Base-by-base conservation (phyloP, 805 yeast species). In the Ogataea methylovora region DNA sequence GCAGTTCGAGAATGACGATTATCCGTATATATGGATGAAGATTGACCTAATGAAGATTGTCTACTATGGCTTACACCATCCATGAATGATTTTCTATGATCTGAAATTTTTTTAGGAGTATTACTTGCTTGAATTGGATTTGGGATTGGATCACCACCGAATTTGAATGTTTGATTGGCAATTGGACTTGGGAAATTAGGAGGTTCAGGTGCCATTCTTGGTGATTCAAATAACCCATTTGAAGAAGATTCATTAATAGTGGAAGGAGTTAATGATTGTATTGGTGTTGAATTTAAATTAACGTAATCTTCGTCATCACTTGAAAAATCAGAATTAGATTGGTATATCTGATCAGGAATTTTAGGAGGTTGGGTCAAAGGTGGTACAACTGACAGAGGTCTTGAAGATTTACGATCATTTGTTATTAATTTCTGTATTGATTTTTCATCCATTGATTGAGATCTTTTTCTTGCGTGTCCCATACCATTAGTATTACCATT, bases 191-290 rank as follows among this genome's bases (percentile, higher is more conserved):
- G 46, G 33, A 45, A 48, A 31, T 32, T 37, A 3, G 87, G 87
- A 1, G 86, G 86, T 34, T 69, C 69, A 1, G 88, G 88, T 0
- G 86, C 84, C 46, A 65, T 76, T 56, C 86, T 66, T n/a, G 86
- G 85, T 0, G 86, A 79, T 14, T 67, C 56, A 49, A 79, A 79
- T 24, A 65, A 33, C 3, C 52, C 54, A 4, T 29, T 34, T 13
- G 51, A 42, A 12, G 40, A 35, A n/a, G n/a, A n/a, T n/a, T n/a
- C n/a, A n/a, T n/a, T n/a, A n/a, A n/a, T 14, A 17, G 16, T 14
- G 34, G n/a, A n/a, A n/a, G n/a, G n/a, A n/a, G n/a, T n/a, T n/a
- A 8, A 7, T 21, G 23, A 21, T 24, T 24, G 26, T 11, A 6
- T 24, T 24, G 26, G 26, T 9, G 12, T 24, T 9, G 13, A 7